Percentiles rank a stretch among this genome's conserved stretches.
These are phyloP conservation scores for Cornus kousa DNA, from an alignment of 148 eudicot genomes.

Conservation along the genomic window DNA sequence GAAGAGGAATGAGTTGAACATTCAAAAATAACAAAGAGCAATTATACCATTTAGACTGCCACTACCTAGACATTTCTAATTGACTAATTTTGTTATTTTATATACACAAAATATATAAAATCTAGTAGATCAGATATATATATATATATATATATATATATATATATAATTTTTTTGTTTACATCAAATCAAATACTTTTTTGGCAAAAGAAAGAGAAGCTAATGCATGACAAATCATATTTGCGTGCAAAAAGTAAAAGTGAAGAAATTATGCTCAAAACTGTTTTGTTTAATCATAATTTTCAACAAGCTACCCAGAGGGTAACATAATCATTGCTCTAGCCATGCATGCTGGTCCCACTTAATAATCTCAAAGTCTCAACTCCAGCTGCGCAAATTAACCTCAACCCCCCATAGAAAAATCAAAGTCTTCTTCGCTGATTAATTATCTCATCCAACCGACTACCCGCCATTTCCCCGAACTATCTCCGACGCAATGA, in stretches of 20 bases:
- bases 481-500: background rate
- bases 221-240: background rate
- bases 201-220: background rate
- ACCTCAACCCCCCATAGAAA: background rate
- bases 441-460: background rate
- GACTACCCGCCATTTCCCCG: conserved; percentile 31
- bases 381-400: background rate
- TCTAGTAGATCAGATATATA: too few species aligned
- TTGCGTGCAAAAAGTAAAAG: background rate
- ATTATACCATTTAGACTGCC: too few species aligned
- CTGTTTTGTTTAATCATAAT: background rate
- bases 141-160: too few species aligned
- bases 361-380: background rate
- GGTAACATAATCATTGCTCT: background rate
- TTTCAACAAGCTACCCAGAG: background rate
- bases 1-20: too few species aligned
- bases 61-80: too few species aligned
- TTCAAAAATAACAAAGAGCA: too few species aligned
- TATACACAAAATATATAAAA: too few species aligned
- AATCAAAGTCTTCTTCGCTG: conserved; percentile 8
- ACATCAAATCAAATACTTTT: background rate
- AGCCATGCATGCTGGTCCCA: background rate
- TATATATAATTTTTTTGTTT: too few species aligned
- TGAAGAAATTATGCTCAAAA: background rate
- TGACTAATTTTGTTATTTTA: too few species aligned